Evolutionary conservation across 176 grass and related monocot genomes (phyloP), one percentile per base, ranked within the genome.

Genomic region (Alopecurus myosuroides): DNA sequence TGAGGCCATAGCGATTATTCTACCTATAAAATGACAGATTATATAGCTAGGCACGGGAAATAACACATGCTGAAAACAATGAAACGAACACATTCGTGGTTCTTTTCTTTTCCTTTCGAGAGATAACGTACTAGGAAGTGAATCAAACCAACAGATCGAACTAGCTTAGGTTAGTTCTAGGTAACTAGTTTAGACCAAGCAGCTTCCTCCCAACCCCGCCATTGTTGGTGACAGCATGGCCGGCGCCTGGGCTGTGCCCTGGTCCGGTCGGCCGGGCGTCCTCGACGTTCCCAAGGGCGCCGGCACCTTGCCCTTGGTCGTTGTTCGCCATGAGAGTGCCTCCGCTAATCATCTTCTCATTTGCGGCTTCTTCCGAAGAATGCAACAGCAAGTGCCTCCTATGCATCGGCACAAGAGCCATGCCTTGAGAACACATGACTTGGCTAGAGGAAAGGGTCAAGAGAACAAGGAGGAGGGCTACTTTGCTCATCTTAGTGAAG

Each of bases 231-330:
- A 77, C 53, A 42, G 55, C 81, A 22, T 88, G 86, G 13, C 81
- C 86, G 4, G 81, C 81, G 46, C 81, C 81, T 7, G 87, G 76
- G 66, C 87, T 84, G 45, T 88, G 76, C 8, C 76, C 67, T 1
- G 76, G 81, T 13, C 29, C 26, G 14, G 87, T 88, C 12, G 81
- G 76, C 7, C 87, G 76, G 15, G 81, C 8, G 14, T 84, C 87
- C 55, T 84, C 31, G 25, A 69, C 6, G 12, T 69, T 67, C 26
- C 44, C 65, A 15, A 88, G 23, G 41, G 6, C 40, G 5, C 80
- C 74, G 5, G 31, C 55, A 19, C 55, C 70, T 7, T 55, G 56
- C 1, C 65, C 45, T 5, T 56, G 28, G 19, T 14, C 69, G 13
- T 4, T 10, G 14, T 74, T 37, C 1, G 76, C 34, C 34, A 22